A percentile compares a stretch with the other conserved stretches of the same genome.
Conservation (phyloP, 495 filamentous ascomycete species). For the Terfezia boudieri region DNA sequence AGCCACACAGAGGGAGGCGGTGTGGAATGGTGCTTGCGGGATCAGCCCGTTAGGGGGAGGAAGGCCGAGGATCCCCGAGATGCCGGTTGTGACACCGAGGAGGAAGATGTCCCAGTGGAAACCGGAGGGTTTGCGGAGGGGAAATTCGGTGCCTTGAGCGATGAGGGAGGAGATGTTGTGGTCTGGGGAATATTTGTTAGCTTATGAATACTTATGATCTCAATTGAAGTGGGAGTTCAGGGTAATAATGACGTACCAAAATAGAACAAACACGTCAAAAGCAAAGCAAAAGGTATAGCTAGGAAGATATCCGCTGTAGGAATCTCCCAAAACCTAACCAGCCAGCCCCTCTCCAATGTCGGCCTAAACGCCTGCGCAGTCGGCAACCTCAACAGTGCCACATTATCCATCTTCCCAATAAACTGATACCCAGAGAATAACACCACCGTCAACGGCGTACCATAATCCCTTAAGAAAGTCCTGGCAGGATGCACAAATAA, state of each 20-base stretch:
- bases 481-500: slow-evolving; percentile 50
- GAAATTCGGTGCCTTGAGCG: slow-evolving; percentile 82
- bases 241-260: neutral
- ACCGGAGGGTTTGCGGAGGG: slow-evolving; percentile 71
- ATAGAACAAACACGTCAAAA: slow-evolving; percentile 53
- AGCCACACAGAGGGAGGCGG: slow-evolving; percentile 56
- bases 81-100: slow-evolving; percentile 64
- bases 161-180: slow-evolving; percentile 80
- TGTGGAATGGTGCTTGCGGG: slow-evolving; percentile 87
- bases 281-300: slow-evolving; percentile 67
- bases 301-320: slow-evolving; percentile 53
- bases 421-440: slow-evolving; percentile 82
- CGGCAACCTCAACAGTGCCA: slow-evolving; percentile 42
- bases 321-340: slow-evolving; percentile 77
- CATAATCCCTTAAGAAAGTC: slow-evolving; percentile 66
- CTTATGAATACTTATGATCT: too few relatives aligned
- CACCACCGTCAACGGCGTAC: slow-evolving; percentile 56
- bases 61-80: slow-evolving; percentile 66
- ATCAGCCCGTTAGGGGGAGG: slow-evolving; percentile 70
- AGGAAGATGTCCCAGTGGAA: slow-evolving; percentile 96
- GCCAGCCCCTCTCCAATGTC: slow-evolving; percentile 55
- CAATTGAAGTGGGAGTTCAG: neutral
- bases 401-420: slow-evolving; percentile 49
- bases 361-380: slow-evolving; percentile 63
- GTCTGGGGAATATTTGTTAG: slow-evolving; percentile 33